Percentiles rank a stretch among this genome's conserved stretches.
These are phyloP conservation scores for Sugiyamaella castrensis DNA, from an alignment of 1,139 yeast genomes.

Conservation along the genomic window DNA sequence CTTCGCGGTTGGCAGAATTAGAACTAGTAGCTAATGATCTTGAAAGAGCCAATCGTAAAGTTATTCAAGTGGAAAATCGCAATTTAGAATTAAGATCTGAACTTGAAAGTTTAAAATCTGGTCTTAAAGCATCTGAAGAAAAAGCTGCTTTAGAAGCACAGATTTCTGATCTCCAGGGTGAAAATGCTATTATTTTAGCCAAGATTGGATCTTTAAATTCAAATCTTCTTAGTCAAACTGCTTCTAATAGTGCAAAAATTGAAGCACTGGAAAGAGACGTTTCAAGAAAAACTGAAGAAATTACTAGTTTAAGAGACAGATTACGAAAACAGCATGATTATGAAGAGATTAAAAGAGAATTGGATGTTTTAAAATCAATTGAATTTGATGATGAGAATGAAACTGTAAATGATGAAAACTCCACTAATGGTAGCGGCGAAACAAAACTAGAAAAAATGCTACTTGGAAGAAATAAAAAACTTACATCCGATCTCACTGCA, in stretches of 20 bases:
- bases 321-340: slow-evolving; percentile 77
- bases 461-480: slow-evolving; percentile 56
- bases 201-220: slow-evolving; percentile 46
- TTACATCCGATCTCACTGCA: slow-evolving; percentile 58
- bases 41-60: slow-evolving; percentile 66
- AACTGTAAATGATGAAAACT: slow-evolving; percentile 22
- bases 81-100: slow-evolving; percentile 72
- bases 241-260: slow-evolving; percentile 31
- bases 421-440: slow-evolving; percentile 22
- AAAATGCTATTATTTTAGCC: slow-evolving; percentile 57
- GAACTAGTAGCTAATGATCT: slow-evolving; percentile 71
- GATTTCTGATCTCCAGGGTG: slow-evolving; percentile 44
- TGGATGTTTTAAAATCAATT: slow-evolving; percentile 66
- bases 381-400: slow-evolving; percentile 48
- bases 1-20: slow-evolving; percentile 47
- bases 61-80: slow-evolving; percentile 69
- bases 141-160: slow-evolving; percentile 37
- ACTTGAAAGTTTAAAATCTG: slow-evolving; percentile 52
- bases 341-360: slow-evolving; percentile 73
- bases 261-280: slow-evolving; percentile 49
- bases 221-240: slow-evolving; percentile 16
- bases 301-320: slow-evolving; percentile 49
- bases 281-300: slow-evolving; percentile 49
- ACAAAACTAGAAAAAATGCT: slow-evolving; percentile 42
- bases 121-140: slow-evolving; percentile 47